Evolutionary conservation across 1,284 basidiomycete genomes (phyloP).

Genomic region (Ceratobasidium sp.): DNA sequence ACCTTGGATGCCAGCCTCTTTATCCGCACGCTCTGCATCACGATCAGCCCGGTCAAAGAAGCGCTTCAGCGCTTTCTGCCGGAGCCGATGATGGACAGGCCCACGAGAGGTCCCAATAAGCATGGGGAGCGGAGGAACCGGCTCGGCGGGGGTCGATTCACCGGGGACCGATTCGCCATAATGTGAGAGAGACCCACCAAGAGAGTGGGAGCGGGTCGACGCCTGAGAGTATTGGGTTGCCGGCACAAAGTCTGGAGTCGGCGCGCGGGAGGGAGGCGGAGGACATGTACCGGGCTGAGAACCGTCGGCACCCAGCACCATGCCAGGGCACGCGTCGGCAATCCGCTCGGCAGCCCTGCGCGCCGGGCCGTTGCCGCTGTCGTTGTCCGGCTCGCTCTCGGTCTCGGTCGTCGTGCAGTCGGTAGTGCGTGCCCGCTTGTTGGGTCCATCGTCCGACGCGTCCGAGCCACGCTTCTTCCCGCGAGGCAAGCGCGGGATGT

Average conservation of each 20-base stretch:
- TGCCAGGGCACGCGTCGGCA: neutral
- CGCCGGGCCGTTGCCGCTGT: neutral
- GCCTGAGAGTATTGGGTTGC: neutral
- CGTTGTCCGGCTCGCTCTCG: neutral
- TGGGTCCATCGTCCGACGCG: neutral
- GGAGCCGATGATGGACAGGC: neutral
- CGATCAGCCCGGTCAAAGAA: neutral
- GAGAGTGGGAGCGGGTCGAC: no score
- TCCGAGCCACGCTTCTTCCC: neutral
- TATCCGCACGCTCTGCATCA: neutral
- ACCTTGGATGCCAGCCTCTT: no score
- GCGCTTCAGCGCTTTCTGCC: neutral
- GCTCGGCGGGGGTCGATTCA: neutral
- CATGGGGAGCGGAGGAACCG: neutral
- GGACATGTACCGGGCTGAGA: neutral
- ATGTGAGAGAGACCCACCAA: neutral
- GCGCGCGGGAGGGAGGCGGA: neutral
- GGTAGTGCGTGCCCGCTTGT: neutral
- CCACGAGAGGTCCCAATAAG: neutral
- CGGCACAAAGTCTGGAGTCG: neutral
- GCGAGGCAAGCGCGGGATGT: neutral
- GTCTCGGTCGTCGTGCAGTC: neutral
- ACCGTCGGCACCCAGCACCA: no score
- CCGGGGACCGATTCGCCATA: neutral
- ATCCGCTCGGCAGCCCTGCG: neutral